phyloP scores from a whole-genome alignment of 1,284 basidiomycete species.

The Irpex sp. region DNA sequence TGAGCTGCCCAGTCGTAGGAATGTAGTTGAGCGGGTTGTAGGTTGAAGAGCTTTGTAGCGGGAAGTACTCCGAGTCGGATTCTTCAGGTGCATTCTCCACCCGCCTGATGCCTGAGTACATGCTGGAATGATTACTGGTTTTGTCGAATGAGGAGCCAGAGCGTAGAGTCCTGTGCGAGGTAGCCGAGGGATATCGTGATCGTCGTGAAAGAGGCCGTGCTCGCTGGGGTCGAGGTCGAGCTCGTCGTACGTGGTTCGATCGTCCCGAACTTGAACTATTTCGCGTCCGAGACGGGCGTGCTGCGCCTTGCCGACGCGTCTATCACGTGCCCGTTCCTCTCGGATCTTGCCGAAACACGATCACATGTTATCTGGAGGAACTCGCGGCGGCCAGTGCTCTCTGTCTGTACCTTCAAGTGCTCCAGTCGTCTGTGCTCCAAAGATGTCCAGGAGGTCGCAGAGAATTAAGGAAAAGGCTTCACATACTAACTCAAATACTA shows the following conservation, averaged over 20 bases:
- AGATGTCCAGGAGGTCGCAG: background rate
- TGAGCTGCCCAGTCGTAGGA: background rate
- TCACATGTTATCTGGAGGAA: background rate
- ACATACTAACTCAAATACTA: background rate
- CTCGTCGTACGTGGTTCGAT: no score
- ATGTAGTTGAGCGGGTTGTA: background rate
- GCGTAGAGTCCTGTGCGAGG: background rate
- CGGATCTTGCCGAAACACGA: background rate
- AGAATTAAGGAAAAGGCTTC: background rate
- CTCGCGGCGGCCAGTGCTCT: no score
- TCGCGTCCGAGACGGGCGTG: background rate
- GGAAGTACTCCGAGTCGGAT: background rate
- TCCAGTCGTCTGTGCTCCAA: background rate
- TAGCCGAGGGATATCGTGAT: background rate
- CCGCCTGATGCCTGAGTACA: background rate
- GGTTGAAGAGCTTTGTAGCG: background rate
- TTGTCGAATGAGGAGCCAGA: background rate
- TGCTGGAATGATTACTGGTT: background rate
- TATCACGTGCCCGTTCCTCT: background rate
- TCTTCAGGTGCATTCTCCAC: background rate
- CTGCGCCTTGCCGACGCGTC: background rate
- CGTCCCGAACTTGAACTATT: no score
- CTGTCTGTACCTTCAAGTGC: background rate
- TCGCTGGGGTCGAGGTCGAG: no score
- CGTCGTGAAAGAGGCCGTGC: background rate